Conservation (phyloP, 2,329 filamentous ascomycete genomes). For the Tothia fuscella region DNA sequence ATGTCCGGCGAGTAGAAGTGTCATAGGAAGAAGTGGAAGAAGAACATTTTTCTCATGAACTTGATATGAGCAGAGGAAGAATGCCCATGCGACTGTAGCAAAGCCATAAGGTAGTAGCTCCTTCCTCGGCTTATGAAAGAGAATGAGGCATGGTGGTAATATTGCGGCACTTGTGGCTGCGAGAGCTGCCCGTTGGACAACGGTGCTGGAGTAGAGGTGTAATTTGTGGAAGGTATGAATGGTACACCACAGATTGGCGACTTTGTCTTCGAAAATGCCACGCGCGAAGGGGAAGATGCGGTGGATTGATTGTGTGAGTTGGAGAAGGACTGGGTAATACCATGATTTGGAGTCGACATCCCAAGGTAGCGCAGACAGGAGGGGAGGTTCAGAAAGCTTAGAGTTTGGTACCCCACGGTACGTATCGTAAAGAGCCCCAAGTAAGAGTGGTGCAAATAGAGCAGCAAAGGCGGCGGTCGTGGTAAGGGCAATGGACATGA, state of each 20-base stretch:
- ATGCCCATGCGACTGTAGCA: constrained; percentile 81
- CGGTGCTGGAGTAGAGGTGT: constrained; percentile 53
- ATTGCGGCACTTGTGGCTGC: constrained; percentile 65
- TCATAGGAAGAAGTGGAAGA: constrained; percentile 87
- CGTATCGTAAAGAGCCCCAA: constrained; percentile 58
- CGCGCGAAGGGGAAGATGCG: constrained; percentile 92
- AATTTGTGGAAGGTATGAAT: constrained; percentile 85
- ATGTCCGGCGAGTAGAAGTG: constrained; percentile 65
- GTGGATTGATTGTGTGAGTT: constrained; percentile 72
- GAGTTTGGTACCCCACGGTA: constrained; percentile 47
- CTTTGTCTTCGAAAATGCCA: constrained; percentile 97
- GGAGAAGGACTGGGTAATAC: constrained; percentile 65
- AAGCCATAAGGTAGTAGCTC: constrained; percentile 69
- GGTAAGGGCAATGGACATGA: constrained; percentile 62
- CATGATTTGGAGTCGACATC: constrained; percentile 50
- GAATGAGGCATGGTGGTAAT: constrained; percentile 62
- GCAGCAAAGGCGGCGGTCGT: constrained; percentile 63
- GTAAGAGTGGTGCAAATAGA: constrained; percentile 62
- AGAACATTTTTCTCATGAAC: constrained; percentile 97
- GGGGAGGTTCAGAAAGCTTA: constrained; percentile 46
- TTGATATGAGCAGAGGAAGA: constrained; percentile 96
- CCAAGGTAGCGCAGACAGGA: constrained; percentile 50
- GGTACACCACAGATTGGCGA: constrained; percentile 96
- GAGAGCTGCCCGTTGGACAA: constrained; percentile 68
- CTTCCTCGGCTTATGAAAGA: constrained; percentile 68